Evolutionary conservation across 2,329 filamentous ascomycete genomes (phyloP).

Genomic region (Diaporthe aspalathi): DNA sequence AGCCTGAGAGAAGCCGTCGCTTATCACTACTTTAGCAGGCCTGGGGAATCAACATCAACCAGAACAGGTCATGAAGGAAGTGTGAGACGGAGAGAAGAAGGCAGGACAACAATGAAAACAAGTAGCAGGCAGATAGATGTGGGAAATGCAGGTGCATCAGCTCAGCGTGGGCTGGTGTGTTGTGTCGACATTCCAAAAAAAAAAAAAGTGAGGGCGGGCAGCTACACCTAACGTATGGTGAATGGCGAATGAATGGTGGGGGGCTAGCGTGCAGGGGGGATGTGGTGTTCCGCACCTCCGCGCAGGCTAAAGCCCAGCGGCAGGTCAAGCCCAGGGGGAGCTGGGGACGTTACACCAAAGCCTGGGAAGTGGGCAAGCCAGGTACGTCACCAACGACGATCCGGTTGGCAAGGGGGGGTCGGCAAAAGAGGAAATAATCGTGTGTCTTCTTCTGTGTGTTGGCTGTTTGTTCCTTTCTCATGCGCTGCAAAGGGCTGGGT

Average conservation of each 20-base stretch:
- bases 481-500: neutral
- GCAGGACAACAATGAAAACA: too few species aligned
- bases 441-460: too few species aligned
- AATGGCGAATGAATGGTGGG: conserved; percentile 15
- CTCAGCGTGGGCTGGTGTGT: neutral
- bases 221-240: too few species aligned
- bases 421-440: too few species aligned
- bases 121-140: too few species aligned
- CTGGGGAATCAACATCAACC: neutral
- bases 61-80: neutral
- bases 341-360: conserved; percentile 1
- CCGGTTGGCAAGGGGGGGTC: neutral
- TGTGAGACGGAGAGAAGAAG: too few species aligned
- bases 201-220: neutral
- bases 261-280: neutral
- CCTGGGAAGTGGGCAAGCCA: conserved; percentile 9
- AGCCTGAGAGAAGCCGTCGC: neutral
- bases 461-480: too few species aligned
- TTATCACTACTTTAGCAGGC: conserved; percentile 18
- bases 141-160: neutral
- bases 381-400: conserved; percentile 23
- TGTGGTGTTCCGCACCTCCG: neutral
- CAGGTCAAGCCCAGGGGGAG: too few species aligned
- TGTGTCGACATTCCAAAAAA: too few species aligned
- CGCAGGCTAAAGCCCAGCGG: too few species aligned